Evolutionary conservation across 225 moss, liverwort and hornwort genomes (phyloP), one percentile per base, ranked within the genome.

Genomic region (Pseudoscleropodium purum): DNA sequence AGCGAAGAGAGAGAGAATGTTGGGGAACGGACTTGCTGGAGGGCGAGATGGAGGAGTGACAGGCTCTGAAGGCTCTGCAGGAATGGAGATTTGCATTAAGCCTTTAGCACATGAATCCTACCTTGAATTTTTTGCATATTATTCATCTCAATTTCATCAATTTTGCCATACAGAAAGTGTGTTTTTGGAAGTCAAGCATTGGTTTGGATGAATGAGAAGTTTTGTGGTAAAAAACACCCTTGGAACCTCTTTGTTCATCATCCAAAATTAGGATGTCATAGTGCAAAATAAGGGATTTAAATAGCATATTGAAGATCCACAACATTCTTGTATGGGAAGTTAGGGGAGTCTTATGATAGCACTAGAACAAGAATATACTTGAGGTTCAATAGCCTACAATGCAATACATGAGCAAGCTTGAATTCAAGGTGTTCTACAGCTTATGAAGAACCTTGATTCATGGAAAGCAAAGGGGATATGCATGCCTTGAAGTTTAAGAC

Each of bases 261-360:
- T 26, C 0, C 3, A 16, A 2, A 43, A 27, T 27, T 43, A 5
- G 41, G 26, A 41, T 1, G 1, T 39, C 4, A 1, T 2, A 39
- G 1, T 7, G 39, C 25, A 15, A 73, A 13, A 9, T 18, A 18
- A 56, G 59, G 45, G 45, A 10, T 1, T 74, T 10, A 29, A 30
- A 18, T 74, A 45, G 43, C 73, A 74, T 29, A 3, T 10, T 72
- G 72, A 72, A 3, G 27, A 73, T 73, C 27, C 27, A 47, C 11
- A 75, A 31, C 9, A 75, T 47, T 31, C 11, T 47, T 16, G 10
- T 30, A 45, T 74, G 18, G 18, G 3, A 74, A 45, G 30, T 2
- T 2, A 2, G 9, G 45, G 43, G 2, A 15, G 9, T 43, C 16
- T 27, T 18, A 9, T 2, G 17, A 5, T 27, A 43, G 47, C 18